Percentiles rank a stretch among this genome's conserved stretches.
These are phyloP conservation scores for Phytophthora macrochlamydospora DNA, from an alignment of 352 stramenopile species.

Conservation along the genomic window DNA sequence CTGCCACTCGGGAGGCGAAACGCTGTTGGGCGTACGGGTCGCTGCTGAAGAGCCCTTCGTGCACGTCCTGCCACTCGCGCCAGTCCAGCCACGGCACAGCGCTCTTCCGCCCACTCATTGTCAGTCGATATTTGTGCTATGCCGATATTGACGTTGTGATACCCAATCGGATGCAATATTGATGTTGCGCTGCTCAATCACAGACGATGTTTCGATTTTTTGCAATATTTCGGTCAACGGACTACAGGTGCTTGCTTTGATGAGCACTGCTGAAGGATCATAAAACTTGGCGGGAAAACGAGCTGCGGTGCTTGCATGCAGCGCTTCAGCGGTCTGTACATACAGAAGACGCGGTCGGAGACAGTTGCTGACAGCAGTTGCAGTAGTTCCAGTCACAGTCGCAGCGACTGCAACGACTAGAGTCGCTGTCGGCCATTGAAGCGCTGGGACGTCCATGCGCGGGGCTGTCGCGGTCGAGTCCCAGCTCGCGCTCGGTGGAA, in stretches of 20 bases:
- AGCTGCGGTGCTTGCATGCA: neutral
- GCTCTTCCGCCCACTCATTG: conserved; percentile 60
- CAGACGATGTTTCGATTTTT: neutral
- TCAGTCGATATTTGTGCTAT: neutral
- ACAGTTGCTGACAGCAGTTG: conserved; percentile 79
- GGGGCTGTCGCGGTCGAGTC: conserved; percentile 12
- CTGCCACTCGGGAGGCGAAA: conserved; percentile 59
- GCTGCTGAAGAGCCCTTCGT: conserved; percentile 58
- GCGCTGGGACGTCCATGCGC: conserved; percentile 34
- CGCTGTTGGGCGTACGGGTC: conserved; percentile 51
- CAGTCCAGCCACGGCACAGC: conserved; percentile 70
- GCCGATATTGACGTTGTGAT: neutral
- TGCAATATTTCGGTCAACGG: neutral
- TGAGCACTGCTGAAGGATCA: neutral
- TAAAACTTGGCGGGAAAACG: neutral
- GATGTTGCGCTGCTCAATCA: neutral
- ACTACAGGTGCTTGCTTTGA: neutral
- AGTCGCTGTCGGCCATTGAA: conserved; percentile 61
- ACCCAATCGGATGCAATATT: neutral
- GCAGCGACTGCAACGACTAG: conserved; percentile 73
- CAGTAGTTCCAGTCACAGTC: conserved; percentile 74
- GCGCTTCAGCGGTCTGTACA: conserved; percentile 56
- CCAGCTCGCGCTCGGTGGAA: conserved; percentile 14
- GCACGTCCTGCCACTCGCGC: conserved; percentile 76
- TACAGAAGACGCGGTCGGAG: conserved; percentile 63